phyloP scores from a whole-genome alignment of 441 rosid species.

The Euphorbia corollata region DNA sequence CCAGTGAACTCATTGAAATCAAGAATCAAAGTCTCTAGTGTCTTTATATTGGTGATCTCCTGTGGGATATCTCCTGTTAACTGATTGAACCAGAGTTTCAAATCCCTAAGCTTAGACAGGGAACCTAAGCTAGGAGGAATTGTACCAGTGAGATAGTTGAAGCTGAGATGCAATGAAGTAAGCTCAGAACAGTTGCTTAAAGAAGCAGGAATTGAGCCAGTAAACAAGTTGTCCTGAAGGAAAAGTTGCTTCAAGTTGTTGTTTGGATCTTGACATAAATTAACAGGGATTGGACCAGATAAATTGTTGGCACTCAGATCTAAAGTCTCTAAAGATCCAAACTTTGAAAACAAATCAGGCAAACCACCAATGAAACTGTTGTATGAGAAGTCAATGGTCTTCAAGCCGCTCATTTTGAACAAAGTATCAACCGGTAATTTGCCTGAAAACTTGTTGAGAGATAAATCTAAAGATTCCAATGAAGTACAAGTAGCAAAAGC shows the following conservation, averaged over 20 bases:
- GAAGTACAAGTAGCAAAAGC: conserved; percentile 49
- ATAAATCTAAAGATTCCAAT: conserved; percentile 49
- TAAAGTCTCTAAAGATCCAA: conserved; percentile 43
- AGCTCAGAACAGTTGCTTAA: conserved; percentile 70
- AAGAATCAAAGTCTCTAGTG: conserved; percentile 65
- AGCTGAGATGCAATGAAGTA: conserved; percentile 72
- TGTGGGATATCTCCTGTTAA: conserved; percentile 76
- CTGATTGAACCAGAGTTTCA: conserved; percentile 73
- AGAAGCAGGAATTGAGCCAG: conserved; percentile 58
- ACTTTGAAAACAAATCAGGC: conserved; percentile 50
- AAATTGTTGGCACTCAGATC: conserved; percentile 81
- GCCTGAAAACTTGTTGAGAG: conserved; percentile 57
- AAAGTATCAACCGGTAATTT: conserved; percentile 55
- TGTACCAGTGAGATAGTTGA: conserved; percentile 62
- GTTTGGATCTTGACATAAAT: conserved; percentile 49
- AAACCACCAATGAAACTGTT: conserved; percentile 57
- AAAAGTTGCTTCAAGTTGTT: conserved; percentile 49
- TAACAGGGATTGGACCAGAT: conserved; percentile 50
- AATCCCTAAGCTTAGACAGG: conserved; percentile 60
- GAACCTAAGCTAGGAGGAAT: conserved; percentile 72
- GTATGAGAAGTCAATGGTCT: conserved; percentile 49
- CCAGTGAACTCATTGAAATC: conserved; percentile 83
- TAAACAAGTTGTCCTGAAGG: conserved; percentile 64
- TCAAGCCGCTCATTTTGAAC: conserved; percentile 51
- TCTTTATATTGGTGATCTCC: conserved; percentile 42